phyloP scores from a whole-genome alignment of 169 alveolate species.

The Perkinsus marinus region DNA sequence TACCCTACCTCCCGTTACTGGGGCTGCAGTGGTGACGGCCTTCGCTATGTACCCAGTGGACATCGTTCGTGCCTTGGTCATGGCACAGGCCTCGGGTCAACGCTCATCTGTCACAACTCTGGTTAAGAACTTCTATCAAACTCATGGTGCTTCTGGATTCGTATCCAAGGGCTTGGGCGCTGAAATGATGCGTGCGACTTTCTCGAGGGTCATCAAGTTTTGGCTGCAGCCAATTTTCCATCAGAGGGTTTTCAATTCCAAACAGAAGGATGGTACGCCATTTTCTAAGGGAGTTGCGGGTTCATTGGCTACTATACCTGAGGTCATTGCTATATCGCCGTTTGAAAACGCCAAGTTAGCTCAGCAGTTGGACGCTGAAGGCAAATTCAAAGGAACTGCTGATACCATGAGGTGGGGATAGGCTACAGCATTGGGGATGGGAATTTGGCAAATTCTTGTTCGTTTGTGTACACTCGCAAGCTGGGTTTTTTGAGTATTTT shows the following conservation, averaged over 20 bases:
- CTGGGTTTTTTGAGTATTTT: no score
- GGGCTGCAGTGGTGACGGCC: slow-evolving; percentile 6
- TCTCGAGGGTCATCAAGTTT: slow-evolving; percentile 2
- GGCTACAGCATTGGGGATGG: no score
- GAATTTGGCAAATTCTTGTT: no score
- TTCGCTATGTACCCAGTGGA: slow-evolving; percentile 7
- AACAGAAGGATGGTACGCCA: neutral
- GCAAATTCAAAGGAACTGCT: neutral
- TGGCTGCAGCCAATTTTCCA: slow-evolving; percentile 14
- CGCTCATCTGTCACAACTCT: neutral
- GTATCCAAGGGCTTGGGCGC: slow-evolving; percentile 11
- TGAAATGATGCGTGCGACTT: slow-evolving; percentile 7
- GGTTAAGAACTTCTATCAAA: neutral
- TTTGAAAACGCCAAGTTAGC: slow-evolving; percentile 9
- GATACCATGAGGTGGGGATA: no score
- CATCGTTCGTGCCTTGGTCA: slow-evolving; percentile 7
- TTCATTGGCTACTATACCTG: slow-evolving; percentile 8
- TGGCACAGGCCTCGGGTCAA: neutral
- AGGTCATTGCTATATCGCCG: slow-evolving; percentile 2
- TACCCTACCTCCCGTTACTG: slow-evolving; percentile 6
- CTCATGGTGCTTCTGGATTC: slow-evolving; percentile 7
- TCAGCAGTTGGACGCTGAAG: neutral
- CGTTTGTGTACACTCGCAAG: no score
- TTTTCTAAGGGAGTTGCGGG: slow-evolving; percentile 11
- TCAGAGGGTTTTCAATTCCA: neutral